Evolutionary conservation across 768 basidiomycete genomes (phyloP), one percentile per base, ranked within the genome.

Genomic region (Boletus speciosus): DNA sequence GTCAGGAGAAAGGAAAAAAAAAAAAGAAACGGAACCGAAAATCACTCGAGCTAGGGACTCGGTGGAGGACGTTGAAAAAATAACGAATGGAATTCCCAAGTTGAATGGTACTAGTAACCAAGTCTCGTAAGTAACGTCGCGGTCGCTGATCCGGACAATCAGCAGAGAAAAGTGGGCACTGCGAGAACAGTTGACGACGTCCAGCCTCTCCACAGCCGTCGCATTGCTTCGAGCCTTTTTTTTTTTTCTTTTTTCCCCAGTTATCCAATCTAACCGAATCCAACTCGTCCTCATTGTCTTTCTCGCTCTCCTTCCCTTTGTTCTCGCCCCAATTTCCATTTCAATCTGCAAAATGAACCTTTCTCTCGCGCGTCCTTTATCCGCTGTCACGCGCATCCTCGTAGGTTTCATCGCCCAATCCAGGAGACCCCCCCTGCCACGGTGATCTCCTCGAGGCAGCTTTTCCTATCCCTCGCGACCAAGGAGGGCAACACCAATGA

Each of bases 21-120:
- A 14, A n/a, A 6, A 16, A n/a, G n/a, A n/a, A 6, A 60, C 56
- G 61, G 58, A 67, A 45, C 52, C 60, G 63, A 65, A 61, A 31
- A 16, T 34, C 29, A 4, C 16, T 48, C 31, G 27, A 29, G 43
- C 10, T 29, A 12, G 19, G 6, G 5, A 27, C 25, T 5, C 25
- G 25, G 6, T 41, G 12, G 14, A 41, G 19, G 23, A 23, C 23
- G 43, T 27, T 34, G n/a, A 6, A 36, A 6, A 36, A 47, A 19
- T 11, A 37, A n/a, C 29, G 44, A 41, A 14, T 16, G 36, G 51
- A 54, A 55, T 39, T 45, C 21, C 35, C 36, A 27, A 54, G 29
- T 31, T 6, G 15, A 43, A 27, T 10, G 1, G 2, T 7, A 27
- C n/a, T 55, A 19, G 19, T 19, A 19, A 19, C 19, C 19, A 19